phyloP scores from a whole-genome alignment of 257 asterid species.

The Eustoma russellianum region DNA sequence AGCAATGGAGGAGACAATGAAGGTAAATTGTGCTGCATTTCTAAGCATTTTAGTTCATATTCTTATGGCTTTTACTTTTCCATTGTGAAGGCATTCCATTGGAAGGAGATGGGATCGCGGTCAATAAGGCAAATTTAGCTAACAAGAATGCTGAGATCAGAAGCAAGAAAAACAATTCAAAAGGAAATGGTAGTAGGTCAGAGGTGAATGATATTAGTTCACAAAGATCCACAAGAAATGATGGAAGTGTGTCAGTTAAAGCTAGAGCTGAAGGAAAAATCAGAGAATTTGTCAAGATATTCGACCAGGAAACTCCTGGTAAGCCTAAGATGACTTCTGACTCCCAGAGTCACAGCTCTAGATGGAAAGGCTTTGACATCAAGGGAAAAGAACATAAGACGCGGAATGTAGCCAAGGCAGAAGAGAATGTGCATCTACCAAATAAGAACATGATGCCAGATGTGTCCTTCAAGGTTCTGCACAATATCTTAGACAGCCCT shows the following conservation, averaged over 20 bases:
- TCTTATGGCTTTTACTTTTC: constrained; percentile 1
- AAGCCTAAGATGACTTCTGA: constrained; percentile 21
- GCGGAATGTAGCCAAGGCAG: constrained; percentile 19
- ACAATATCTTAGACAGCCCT: background rate
- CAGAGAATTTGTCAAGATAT: constrained; percentile 62
- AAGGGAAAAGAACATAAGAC: constrained; percentile 28
- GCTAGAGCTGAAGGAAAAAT: constrained; percentile 54
- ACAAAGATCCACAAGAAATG: constrained; percentile 11
- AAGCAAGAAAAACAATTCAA: constrained; percentile 26
- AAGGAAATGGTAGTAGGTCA: constrained; percentile 13
- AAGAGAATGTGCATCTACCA: constrained; percentile 22
- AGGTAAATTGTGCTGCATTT: constrained; percentile 26
- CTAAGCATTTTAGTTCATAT: background rate
- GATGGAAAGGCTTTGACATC: constrained; percentile 26
- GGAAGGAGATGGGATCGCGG: constrained; percentile 23
- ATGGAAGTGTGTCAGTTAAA: constrained; percentile 22
- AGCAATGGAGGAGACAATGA: constrained; percentile 17
- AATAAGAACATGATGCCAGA: constrained; percentile 29
- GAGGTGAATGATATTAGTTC: constrained; percentile 17
- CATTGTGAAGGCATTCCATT: constrained; percentile 21
- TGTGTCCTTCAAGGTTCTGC: constrained; percentile 32
- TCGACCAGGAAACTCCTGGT: constrained; percentile 44
- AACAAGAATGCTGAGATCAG: constrained; percentile 7
- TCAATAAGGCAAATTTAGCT: constrained; percentile 13
- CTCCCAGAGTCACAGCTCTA: constrained; percentile 29